Evolutionary conservation across 768 basidiomycete genomes (phyloP).

Genomic region (Boletus rufocinnamomeus): DNA sequence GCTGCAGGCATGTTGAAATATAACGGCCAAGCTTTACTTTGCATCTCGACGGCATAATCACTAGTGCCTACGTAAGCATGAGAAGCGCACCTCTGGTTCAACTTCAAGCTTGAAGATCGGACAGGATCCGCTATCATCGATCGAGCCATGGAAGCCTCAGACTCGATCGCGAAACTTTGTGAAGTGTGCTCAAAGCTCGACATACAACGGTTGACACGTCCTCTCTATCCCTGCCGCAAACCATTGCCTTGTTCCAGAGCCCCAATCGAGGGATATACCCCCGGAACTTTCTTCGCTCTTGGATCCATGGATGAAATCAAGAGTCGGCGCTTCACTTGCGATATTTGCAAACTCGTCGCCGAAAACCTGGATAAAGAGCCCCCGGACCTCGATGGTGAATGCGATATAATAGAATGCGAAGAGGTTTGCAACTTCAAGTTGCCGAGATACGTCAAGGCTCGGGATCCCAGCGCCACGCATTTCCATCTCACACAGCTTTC

Average conservation of each 20-base stretch:
- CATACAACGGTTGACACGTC: not conserved
- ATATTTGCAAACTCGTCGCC: conserved; percentile 17
- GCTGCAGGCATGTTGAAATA: not conserved
- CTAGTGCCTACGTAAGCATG: not conserved
- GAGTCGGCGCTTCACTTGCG: conserved; percentile 10
- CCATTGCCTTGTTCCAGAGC: conserved; percentile 1
- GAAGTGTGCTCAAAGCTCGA: conserved; percentile 8
- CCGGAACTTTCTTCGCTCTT: not conserved
- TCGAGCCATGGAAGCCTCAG: not conserved
- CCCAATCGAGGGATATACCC: not conserved
- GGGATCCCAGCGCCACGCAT: conserved; percentile 12
- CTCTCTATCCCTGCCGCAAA: conserved; percentile 7
- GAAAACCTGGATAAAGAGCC: conserved; percentile 16
- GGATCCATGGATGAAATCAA: conserved; percentile 21
- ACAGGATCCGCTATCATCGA: conserved; percentile 3
- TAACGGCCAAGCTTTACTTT: no score
- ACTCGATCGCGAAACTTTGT: conserved; percentile 5
- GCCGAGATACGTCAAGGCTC: not conserved
- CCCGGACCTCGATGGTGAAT: conserved; percentile 10
- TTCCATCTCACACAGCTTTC: conserved; percentile 16
- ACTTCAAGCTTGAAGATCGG: not conserved
- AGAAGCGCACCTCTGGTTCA: not conserved
- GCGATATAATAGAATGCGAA: not conserved
- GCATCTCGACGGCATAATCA: no score
- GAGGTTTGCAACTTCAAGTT: conserved; percentile 11